Percentiles rank a stretch among this genome's conserved stretches.
phyloP scores from a whole-genome alignment of 2,329 filamentous ascomycete genomes.

The Aaosphaeria pasadenensis region DNA sequence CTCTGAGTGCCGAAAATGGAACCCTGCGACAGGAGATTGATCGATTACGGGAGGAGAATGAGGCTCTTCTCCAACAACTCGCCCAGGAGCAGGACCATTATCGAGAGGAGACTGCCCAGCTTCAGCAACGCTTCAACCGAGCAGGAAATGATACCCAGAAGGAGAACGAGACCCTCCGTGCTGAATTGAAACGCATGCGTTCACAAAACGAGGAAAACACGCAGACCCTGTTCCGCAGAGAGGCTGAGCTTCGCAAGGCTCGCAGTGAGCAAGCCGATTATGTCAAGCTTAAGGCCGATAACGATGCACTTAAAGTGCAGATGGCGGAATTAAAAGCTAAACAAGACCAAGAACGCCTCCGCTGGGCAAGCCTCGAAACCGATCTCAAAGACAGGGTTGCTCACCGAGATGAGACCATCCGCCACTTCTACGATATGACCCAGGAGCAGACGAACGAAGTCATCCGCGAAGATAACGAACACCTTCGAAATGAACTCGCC shows the following conservation, averaged over 20 bases:
- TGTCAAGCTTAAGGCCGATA: constrained; percentile 65
- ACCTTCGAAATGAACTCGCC: constrained; percentile 37
- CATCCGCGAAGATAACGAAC: constrained; percentile 40
- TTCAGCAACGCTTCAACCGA: constrained; percentile 31
- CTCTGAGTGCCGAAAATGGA: constrained; percentile 33
- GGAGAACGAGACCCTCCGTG: constrained; percentile 32
- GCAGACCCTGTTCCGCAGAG: constrained; percentile 30
- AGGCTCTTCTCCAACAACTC: constrained; percentile 30
- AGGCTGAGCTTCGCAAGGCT: constrained; percentile 32
- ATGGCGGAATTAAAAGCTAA: constrained; percentile 72
- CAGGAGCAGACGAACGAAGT: constrained; percentile 37
- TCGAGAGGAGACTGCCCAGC: constrained; percentile 32
- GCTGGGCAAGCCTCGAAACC: constrained; percentile 30
- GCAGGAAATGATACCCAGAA: constrained; percentile 30
- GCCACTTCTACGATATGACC: constrained; percentile 33
- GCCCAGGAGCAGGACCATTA: constrained; percentile 30
- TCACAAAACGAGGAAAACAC: constrained; percentile 36
- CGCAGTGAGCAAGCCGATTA: constrained; percentile 36
- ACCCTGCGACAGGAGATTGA: constrained; percentile 36
- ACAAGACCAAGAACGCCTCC: constrained; percentile 52
- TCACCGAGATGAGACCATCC: constrained; percentile 38
- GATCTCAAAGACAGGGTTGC: constrained; percentile 31
- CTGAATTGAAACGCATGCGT: constrained; percentile 29
- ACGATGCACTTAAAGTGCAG: constrained; percentile 67
- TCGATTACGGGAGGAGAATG: constrained; percentile 30